phyloP scores from a whole-genome alignment of 176 grass and related monocot species.

The Triticum aestivum region IWGSC_CS_RefSeq_v2.1 NC_057801.1:354301464-354301963 shows the following conservation, averaged over 20 bases:
- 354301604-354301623: conserved; percentile 34
- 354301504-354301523: conserved; percentile 34
- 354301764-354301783: conserved; percentile 24
- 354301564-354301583: not conserved
- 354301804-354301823: too few species aligned
- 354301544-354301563: not conserved
- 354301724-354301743: conserved; percentile 42
- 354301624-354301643: conserved; percentile 44
- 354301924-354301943: not conserved
- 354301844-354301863: not conserved
- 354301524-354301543: not conserved
- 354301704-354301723: conserved; percentile 57
- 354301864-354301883: not conserved
- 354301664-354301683: conserved; percentile 39
- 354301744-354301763: conserved; percentile 45
- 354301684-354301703: conserved; percentile 39
- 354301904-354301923: not conserved
- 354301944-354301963: not conserved
- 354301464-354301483: conserved; percentile 8
- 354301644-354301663: conserved; percentile 31
- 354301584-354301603: conserved; percentile 17
- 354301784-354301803: too few species aligned
- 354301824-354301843: too few species aligned
- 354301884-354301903: not conserved
- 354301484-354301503: conserved; percentile 7